Percentiles rank a stretch among this genome's conserved stretches.
Evolutionary conservation across 441 rosid species (phyloP).

Genomic region (Gossypium trilobum): DNA sequence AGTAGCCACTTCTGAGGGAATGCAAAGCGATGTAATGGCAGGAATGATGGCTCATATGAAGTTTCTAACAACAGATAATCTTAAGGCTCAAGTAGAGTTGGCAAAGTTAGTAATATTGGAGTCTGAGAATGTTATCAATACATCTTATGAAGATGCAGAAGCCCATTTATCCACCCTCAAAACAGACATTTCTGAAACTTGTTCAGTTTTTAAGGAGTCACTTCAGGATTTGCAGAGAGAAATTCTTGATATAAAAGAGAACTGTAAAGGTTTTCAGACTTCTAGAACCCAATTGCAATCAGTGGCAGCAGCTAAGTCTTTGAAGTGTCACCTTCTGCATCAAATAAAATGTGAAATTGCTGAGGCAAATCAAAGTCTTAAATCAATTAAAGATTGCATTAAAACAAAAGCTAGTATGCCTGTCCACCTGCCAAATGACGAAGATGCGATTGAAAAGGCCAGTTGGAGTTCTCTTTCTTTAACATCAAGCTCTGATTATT

Average conservation of each 20-base stretch:
- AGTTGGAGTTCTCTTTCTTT: slow-evolving; percentile 47
- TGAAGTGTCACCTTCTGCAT: slow-evolving; percentile 27
- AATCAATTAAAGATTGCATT: slow-evolving; percentile 29
- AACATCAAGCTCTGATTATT: slow-evolving; percentile 44
- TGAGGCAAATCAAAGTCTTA: slow-evolving; percentile 30
- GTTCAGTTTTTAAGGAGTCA: slow-evolving; percentile 21
- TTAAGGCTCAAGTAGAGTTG: slow-evolving; percentile 26
- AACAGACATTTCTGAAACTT: slow-evolving; percentile 24
- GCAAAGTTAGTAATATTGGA: slow-evolving; percentile 25
- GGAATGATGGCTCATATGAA: slow-evolving; percentile 14
- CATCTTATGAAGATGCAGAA: slow-evolving; percentile 27
- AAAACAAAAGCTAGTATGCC: slow-evolving; percentile 22
- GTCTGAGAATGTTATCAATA: slow-evolving; percentile 25
- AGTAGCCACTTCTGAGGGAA: slow-evolving; percentile 13
- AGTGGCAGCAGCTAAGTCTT: slow-evolving; percentile 14
- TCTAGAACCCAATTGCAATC: slow-evolving; percentile 10
- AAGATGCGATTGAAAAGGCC: slow-evolving; percentile 33
- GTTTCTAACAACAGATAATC: slow-evolving; percentile 22
- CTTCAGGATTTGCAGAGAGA: slow-evolving; percentile 27
- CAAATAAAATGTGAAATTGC: slow-evolving; percentile 36
- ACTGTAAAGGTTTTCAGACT: slow-evolving; percentile 11
- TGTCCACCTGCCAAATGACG: slow-evolving; percentile 27
- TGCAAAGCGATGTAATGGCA: slow-evolving; percentile 2
- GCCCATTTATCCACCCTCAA: slow-evolving; percentile 22
- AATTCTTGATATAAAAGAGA: slow-evolving; percentile 29